Conservation (phyloP, 1,284 basidiomycete species). For the Rhodotorula sp. region DNA sequence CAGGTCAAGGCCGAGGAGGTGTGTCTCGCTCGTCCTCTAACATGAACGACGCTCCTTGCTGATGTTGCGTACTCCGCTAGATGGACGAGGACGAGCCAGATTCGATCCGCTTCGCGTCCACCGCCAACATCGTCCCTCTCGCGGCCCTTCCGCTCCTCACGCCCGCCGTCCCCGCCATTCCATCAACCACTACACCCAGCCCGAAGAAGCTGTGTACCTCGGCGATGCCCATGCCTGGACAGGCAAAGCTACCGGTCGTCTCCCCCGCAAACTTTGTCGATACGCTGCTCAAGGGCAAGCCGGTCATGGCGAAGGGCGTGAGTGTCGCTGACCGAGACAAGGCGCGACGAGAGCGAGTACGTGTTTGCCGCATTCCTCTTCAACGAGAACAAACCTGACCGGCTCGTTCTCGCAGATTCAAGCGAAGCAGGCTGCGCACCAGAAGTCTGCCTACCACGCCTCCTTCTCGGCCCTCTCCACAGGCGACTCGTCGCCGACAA, state of each 20-base stretch:
- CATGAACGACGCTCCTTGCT: not conserved
- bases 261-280: slow-evolving; percentile 25
- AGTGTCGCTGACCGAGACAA: slow-evolving; percentile 22
- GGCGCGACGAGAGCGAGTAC: slow-evolving; percentile 23
- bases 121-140: slow-evolving; percentile 10
- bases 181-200: slow-evolving; percentile 25
- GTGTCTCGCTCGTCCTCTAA: not conserved
- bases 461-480: slow-evolving; percentile 25
- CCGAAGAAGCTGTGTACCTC: slow-evolving; percentile 12
- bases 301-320: slow-evolving; percentile 3
- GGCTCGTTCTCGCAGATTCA: too few relatives aligned
- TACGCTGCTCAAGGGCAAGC: slow-evolving; percentile 21
- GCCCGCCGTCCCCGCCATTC: slow-evolving; percentile 21
- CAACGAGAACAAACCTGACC: too few relatives aligned
- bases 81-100: not conserved
- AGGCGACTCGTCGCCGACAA: slow-evolving; percentile 21
- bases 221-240: not conserved
- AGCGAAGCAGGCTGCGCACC: slow-evolving; percentile 28
- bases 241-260: slow-evolving; percentile 9
- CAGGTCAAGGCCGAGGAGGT: slow-evolving; percentile 15
- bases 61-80: not conserved
- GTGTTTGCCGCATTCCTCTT: too few relatives aligned
- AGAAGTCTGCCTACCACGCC: slow-evolving; percentile 27
- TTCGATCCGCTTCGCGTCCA: slow-evolving; percentile 5
- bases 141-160: slow-evolving; percentile 30